phyloP scores from a whole-genome alignment of 495 filamentous ascomycete genomes.

The Lasiosphaeria ovina region DNA sequence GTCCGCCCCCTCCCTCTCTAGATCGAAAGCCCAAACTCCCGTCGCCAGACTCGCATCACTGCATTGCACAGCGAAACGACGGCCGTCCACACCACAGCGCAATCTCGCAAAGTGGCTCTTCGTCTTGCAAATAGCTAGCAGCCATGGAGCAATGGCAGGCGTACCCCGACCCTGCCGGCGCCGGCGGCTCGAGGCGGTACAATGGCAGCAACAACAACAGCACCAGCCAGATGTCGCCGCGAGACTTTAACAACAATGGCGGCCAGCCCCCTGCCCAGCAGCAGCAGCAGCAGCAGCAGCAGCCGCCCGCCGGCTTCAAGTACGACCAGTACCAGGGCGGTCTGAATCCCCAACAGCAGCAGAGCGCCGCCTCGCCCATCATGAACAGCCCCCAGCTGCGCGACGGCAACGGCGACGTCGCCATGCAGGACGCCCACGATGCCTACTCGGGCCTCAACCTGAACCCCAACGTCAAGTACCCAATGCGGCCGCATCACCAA shows the following conservation, averaged over 20 bases:
- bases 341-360: conserved; percentile 51
- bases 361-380: conserved; percentile 62
- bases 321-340: conserved; percentile 71
- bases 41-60: conserved; percentile 11
- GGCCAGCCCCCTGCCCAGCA: conserved; percentile 31
- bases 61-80: background rate
- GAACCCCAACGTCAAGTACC: conserved; percentile 66
- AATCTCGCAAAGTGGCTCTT: conserved; percentile 11
- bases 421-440: conserved; percentile 87
- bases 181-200: conserved; percentile 48
- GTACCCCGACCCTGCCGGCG: conserved; percentile 44
- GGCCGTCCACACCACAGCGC: conserved; percentile 18
- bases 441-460: conserved; percentile 52
- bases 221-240: conserved; percentile 43
- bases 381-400: conserved; percentile 60
- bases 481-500: conserved; percentile 66
- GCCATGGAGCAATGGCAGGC: conserved; percentile 60
- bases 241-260: conserved; percentile 38
- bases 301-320: conserved; percentile 63
- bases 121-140: conserved; percentile 22
- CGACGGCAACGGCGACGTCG: conserved; percentile 77
- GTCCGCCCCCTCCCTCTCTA: conserved; percentile 13
- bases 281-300: conserved; percentile 52
- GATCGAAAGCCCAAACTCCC: conserved; percentile 18
- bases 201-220: conserved; percentile 42